Conservation (phyloP, 805 yeast species). For the Nakazawaea ambrosiae region DNA sequence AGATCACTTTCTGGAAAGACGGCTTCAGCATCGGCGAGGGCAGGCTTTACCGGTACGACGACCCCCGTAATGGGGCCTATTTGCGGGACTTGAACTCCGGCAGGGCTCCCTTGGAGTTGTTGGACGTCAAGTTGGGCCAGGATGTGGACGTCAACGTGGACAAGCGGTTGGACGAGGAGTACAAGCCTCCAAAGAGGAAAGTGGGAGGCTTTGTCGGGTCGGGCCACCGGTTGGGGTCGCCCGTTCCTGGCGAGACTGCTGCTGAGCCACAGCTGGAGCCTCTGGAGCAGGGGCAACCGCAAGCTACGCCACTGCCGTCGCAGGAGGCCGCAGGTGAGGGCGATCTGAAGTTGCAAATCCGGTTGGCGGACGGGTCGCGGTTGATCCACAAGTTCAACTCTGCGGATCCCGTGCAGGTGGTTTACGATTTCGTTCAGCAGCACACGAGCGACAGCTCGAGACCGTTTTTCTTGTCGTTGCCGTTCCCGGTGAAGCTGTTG, state of each 20-base stretch:
- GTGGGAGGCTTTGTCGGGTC: slow-evolving; percentile 58
- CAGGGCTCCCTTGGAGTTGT: slow-evolving; percentile 78
- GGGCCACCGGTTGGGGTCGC: slow-evolving; percentile 86
- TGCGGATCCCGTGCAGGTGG: slow-evolving; percentile 52
- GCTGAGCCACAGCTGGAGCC: slow-evolving; percentile 13
- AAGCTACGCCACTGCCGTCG: slow-evolving; percentile 18
- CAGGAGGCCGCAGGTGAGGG: slow-evolving; percentile 40
- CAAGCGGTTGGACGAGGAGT: slow-evolving; percentile 67
- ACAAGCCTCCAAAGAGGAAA: slow-evolving; percentile 48
- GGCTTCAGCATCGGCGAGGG: slow-evolving; percentile 97
- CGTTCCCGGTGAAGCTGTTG: slow-evolving; percentile 77
- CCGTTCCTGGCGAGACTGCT: slow-evolving; percentile 67
- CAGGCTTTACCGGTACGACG: slow-evolving; percentile 77
- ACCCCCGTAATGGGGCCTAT: slow-evolving; percentile 77
- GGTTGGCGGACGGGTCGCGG: slow-evolving; percentile 78
- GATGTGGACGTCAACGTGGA: slow-evolving; percentile 75
- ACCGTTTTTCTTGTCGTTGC: slow-evolving; percentile 61
- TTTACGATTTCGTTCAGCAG: slow-evolving; percentile 61
- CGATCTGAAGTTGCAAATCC: slow-evolving; percentile 71
- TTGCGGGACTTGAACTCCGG: slow-evolving; percentile 81
- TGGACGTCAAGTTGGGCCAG: slow-evolving; percentile 77
- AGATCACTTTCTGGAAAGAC: slow-evolving; percentile 91
- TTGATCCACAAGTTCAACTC: slow-evolving; percentile 58
- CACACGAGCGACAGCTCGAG: slow-evolving; percentile 36
- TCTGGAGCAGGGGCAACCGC: slow-evolving; percentile 12